Conservation (phyloP, 768 basidiomycete genomes). For the Suillus subluteus region DNA sequence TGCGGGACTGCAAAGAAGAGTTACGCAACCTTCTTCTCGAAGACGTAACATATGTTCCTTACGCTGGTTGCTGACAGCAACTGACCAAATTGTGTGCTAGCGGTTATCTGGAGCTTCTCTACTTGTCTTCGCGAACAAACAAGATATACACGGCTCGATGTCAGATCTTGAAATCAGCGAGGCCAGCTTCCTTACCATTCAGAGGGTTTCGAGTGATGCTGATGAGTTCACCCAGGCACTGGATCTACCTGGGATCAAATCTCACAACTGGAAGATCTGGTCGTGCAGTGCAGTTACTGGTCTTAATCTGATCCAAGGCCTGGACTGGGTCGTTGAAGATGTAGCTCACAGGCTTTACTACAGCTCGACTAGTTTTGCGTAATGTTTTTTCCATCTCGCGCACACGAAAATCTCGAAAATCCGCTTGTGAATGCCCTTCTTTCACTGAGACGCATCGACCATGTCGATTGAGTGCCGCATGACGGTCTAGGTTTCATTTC, state of each 20-base stretch:
- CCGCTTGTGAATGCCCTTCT: not conserved
- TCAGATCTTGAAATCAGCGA: constrained; percentile 79
- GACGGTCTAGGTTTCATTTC: not conserved
- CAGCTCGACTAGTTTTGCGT: constrained; percentile 43
- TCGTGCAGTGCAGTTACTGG: constrained; percentile 94
- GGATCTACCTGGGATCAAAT: constrained; percentile 76
- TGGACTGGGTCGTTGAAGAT: constrained; percentile 92
- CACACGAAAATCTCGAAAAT: no score
- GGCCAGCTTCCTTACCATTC: constrained; percentile 49
- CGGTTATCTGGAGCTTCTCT: constrained; percentile 94
- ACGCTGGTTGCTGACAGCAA: not conserved
- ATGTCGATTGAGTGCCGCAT: not conserved
- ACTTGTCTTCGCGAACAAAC: constrained; percentile 97
- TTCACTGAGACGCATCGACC: not conserved
- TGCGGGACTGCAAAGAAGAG: constrained; percentile 89
- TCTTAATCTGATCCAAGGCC: constrained; percentile 77
- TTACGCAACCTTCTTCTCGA: constrained; percentile 84
- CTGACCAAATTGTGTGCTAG: constrained; percentile 41
- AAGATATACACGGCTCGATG: constrained; percentile 91
- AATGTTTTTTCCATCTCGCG: constrained; percentile 7
- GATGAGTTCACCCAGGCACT: constrained; percentile 59
- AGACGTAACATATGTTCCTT: constrained; percentile 64
- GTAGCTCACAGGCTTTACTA: constrained; percentile 90
- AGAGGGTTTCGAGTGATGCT: not conserved
- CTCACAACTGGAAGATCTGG: constrained; percentile 89